Evolutionary conservation across 495 filamentous ascomycete species (phyloP), one percentile per base, ranked within the genome.

Genomic region (Trichoderma virens): DNA sequence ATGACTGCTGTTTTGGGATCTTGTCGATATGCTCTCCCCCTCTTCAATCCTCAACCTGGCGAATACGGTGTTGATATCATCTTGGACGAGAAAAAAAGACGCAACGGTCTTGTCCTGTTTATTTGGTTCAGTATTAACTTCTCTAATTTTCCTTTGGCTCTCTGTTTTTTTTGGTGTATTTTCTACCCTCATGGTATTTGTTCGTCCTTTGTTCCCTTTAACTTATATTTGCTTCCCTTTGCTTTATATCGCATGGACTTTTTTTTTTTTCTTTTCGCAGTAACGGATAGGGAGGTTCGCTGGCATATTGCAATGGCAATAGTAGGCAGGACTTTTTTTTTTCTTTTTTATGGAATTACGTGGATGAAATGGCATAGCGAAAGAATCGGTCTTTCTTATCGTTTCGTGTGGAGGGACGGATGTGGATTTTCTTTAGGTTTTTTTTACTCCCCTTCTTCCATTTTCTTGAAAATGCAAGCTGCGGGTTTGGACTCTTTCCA

Each of bases 81-180:
- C 23, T 56, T 56, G 51, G 51, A 56, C 51, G 51, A 56, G 51
- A 56, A 56, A 56, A 56, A 56, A 47, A 30, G 51, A 27, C 51
- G 5, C n/a, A 27, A 9, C 1, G 2, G 51, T 27, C 51, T 30
- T 56, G 51, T 56, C 51, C 51, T 30, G 23, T 13, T 56, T 56
- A 56, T 18, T 9, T 27, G 51, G 27, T 56, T 30, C 25, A 31
- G 51, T n/a, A 35, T 25, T 47, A 27, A 27, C 8, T 56, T 56
- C 51, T 23, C 51, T 56, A 56, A 56, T 56, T 56, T 27, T 23
- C 16, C 25, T 9, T 20, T 13, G 27, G 23, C 9, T 8, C 28
- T 14, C 25, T 30, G 23, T 20, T 28, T 56, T 27, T 27, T 14
- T 31, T 28, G 23, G 23, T 56, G 9, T 28, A 30, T 7, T 56